Percentiles rank a stretch among this genome's conserved stretches.
These are phyloP conservation scores for Rosellinia necatrix DNA, from an alignment of 2,329 filamentous ascomycete species.

Conservation along the genomic window DNA sequence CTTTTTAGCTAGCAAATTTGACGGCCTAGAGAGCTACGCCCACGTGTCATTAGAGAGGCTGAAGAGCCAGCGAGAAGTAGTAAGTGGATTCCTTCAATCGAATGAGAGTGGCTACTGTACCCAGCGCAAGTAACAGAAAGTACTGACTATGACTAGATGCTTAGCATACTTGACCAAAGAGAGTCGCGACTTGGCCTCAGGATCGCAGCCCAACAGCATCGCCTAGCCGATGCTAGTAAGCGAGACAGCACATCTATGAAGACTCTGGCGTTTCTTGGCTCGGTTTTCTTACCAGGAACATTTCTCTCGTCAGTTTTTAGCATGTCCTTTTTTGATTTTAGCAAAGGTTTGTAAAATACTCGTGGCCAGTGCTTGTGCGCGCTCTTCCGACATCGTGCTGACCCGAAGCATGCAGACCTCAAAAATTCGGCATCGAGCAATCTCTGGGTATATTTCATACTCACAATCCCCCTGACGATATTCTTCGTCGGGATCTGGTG, in stretches of 20 bases:
- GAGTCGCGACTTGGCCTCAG: constrained; percentile 43
- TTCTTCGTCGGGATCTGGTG: constrained; percentile 5
- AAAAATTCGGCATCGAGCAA: constrained; percentile 1
- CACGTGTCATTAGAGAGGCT: constrained; percentile 43
- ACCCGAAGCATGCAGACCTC: background rate
- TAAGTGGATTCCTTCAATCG: constrained; percentile 27
- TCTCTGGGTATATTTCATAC: constrained; percentile 12
- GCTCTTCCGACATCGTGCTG: background rate
- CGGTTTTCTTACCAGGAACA: constrained; percentile 24
- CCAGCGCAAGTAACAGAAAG: background rate
- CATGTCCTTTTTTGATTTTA: constrained; percentile 21
- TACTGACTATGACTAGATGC: constrained; percentile 33
- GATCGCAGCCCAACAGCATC: constrained; percentile 34
- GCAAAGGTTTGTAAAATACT: constrained; percentile 4
- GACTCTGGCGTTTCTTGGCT: constrained; percentile 21
- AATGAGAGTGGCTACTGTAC: background rate
- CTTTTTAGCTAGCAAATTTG: constrained; percentile 41
- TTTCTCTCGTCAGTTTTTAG: constrained; percentile 23
- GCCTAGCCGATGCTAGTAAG: constrained; percentile 29
- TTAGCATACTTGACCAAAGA: constrained; percentile 43
- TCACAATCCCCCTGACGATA: constrained; percentile 2
- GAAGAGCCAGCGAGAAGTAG: constrained; percentile 41
- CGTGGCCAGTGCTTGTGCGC: background rate
- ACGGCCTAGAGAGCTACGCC: constrained; percentile 44
- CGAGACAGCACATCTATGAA: constrained; percentile 38